phyloP scores from a whole-genome alignment of 2,329 filamentous ascomycete species.

The Epichloe aotearoae region DNA sequence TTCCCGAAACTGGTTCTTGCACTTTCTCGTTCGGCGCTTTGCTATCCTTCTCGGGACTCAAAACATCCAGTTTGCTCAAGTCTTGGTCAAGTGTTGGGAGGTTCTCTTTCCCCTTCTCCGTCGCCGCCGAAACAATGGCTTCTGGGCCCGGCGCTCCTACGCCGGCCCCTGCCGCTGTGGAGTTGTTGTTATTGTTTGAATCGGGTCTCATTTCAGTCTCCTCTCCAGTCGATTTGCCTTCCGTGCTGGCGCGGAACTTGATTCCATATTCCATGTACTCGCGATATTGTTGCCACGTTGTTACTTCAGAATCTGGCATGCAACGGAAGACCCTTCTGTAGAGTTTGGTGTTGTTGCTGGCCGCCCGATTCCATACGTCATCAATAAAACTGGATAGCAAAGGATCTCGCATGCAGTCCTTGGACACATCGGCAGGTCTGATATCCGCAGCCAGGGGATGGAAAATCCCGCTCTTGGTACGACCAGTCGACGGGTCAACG shows the following conservation, averaged over 20 bases:
- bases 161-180: slow-evolving; percentile 25
- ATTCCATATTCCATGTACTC: slow-evolving; percentile 67
- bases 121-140: slow-evolving; percentile 21
- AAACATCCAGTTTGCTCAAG: slow-evolving; percentile 19
- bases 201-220: slow-evolving; percentile 34
- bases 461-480: slow-evolving; percentile 28
- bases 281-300: slow-evolving; percentile 85
- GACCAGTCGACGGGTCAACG: slow-evolving; percentile 36
- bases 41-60: slow-evolving; percentile 18
- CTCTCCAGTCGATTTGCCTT: slow-evolving; percentile 36
- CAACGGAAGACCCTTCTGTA: slow-evolving; percentile 90
- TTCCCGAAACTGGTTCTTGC: slow-evolving; percentile 1
- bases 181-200: slow-evolving; percentile 16
- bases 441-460: slow-evolving; percentile 54
- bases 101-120: slow-evolving; percentile 18
- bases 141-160: slow-evolving; percentile 29
- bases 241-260: slow-evolving; percentile 58
- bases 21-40: slow-evolving; percentile 22
- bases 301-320: slow-evolving; percentile 91
- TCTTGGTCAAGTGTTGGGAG: slow-evolving; percentile 9
- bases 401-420: slow-evolving; percentile 92
- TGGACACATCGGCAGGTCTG: slow-evolving; percentile 58
- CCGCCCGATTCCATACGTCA: slow-evolving; percentile 75
- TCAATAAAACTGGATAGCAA: slow-evolving; percentile 70
- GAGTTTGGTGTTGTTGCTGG: slow-evolving; percentile 89